Percentiles rank a stretch among this genome's conserved stretches.
phyloP scores from a whole-genome alignment of 805 yeast species.

The Wickerhamiella slavikovae region DNA sequence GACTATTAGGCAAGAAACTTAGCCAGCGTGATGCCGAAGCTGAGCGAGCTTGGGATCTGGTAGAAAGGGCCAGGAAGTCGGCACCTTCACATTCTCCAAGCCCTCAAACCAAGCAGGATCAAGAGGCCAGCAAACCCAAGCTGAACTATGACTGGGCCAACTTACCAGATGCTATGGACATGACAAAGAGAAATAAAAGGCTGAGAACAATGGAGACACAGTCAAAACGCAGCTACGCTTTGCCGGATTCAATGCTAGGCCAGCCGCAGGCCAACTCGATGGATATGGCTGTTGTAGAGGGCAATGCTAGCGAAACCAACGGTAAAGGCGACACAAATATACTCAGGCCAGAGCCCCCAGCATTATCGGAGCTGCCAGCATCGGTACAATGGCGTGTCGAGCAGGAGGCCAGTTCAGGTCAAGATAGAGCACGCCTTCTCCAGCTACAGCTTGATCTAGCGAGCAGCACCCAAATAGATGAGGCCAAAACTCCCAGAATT shows the following conservation, averaged over 20 bases:
- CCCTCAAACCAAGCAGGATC: slow-evolving; percentile 4
- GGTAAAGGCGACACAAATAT: too few relatives aligned
- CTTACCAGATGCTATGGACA: slow-evolving; percentile 75
- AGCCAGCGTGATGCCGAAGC: slow-evolving; percentile 57
- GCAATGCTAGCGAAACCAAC: too few relatives aligned
- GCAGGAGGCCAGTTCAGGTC: too few relatives aligned
- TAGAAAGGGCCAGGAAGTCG: slow-evolving; percentile 32
- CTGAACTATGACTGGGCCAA: slow-evolving; percentile 57
- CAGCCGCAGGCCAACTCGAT: too few relatives aligned
- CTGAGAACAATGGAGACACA: slow-evolving; percentile 38
- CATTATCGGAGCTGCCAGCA: too few relatives aligned
- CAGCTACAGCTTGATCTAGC: too few relatives aligned
- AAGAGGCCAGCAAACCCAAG: slow-evolving; percentile 3
- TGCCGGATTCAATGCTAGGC: slow-evolving; percentile 54
- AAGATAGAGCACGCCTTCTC: too few relatives aligned
- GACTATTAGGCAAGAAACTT: slow-evolving; percentile 12
- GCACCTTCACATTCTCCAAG: slow-evolving; percentile 11
- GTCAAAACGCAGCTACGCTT: slow-evolving; percentile 56
- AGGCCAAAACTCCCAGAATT: not conserved
- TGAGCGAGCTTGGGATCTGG: slow-evolving; percentile 38
- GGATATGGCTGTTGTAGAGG: slow-evolving; percentile 14
- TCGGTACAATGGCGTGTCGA: too few relatives aligned
- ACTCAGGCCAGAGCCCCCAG: too few relatives aligned
- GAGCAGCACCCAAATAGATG: too few relatives aligned
- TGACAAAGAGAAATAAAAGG: slow-evolving; percentile 63